Percentiles rank a stretch among this genome's conserved stretches.
These are phyloP conservation scores for Wallacemonas rigidus DNA, from an alignment of 208 protist genomes.

Conservation along the genomic window DNA sequence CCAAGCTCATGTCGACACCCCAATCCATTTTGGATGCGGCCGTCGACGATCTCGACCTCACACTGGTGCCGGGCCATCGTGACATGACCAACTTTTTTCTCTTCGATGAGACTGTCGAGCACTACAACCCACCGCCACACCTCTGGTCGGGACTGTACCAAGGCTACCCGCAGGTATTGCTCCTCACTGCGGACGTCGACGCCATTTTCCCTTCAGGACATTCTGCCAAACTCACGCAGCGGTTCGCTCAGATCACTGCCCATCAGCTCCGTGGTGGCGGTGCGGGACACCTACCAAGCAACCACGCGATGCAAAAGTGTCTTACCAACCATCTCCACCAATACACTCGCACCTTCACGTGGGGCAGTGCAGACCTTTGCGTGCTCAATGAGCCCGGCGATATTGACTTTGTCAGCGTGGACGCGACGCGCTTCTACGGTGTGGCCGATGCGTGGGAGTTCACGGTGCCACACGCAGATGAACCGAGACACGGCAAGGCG, in stretches of 20 bases:
- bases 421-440: slow-evolving; percentile 38
- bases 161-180: slow-evolving; percentile 16
- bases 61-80: slow-evolving; percentile 4
- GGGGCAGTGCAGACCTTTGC: slow-evolving; percentile 34
- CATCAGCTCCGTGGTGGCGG: slow-evolving; percentile 25
- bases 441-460: slow-evolving; percentile 56
- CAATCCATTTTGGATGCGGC: slow-evolving; percentile 10
- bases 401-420: slow-evolving; percentile 41
- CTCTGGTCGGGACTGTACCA: slow-evolving; percentile 4
- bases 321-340: slow-evolving; percentile 36
- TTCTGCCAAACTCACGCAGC: slow-evolving; percentile 6
- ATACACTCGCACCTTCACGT: slow-evolving; percentile 19
- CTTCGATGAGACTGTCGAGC: slow-evolving; percentile 10
- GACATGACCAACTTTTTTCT: slow-evolving; percentile 6
- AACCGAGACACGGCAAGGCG: slow-evolving; percentile 20
- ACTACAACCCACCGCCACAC: not conserved
- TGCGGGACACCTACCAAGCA: slow-evolving; percentile 26
- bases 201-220: slow-evolving; percentile 17
- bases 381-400: slow-evolving; percentile 1
- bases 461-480: slow-evolving; percentile 38
- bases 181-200: slow-evolving; percentile 19
- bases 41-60: not conserved
- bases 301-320: slow-evolving; percentile 29
- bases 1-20: not conserved
- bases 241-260: not conserved